Evolutionary conservation across 441 rosid genomes (phyloP), one percentile per base, ranked within the genome.

Genomic region (Euphorbia schlechtendalii): DNA sequence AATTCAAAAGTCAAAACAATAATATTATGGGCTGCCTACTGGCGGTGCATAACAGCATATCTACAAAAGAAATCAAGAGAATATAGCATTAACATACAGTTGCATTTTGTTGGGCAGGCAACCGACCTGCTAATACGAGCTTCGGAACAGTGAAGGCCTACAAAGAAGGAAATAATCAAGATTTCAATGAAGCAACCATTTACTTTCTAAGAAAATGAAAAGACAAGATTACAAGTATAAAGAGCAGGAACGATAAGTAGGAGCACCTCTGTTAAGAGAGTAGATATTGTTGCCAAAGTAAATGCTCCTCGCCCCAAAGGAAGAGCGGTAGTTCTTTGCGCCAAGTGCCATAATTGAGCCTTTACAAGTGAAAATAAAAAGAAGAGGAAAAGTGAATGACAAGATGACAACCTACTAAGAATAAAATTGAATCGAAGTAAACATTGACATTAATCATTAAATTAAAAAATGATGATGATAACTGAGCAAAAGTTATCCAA

Each of bases 51-150:
- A n/a, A n/a, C n/a, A n/a, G n/a, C n/a, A 43, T 43, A 43, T 43
- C 0, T 22, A 32, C 17, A 66, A 34, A 13, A 4, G 46, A 52
- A 11, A n/a, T 15, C 8, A 22, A 24, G 60, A 55, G 61, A 69
- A 68, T 15, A 22, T 28, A 63, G 67, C 53, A 71, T 66, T 69
- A 65, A 86, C 98, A 24, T 89, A 95, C 99, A 65, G 95, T 92
- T 75, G 99, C 99, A 84, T 95, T 92, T 79, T 92, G 99, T 75
- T 92, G 99, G 71, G 99, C 88, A 65, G 97, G 99, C 81, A 95
- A 81, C 71, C 95, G 97, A 79, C 99, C 99, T 36, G 96, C 96
- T 79, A 95, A 83, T 71, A 89, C 96, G 86, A 95, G 97, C 87
- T 89, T 92, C 61, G 99, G 99, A 61, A 90, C 96, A 41, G 93